phyloP scores from a whole-genome alignment of 495 filamentous ascomycete species.

The Neurospora sp. region DNA sequence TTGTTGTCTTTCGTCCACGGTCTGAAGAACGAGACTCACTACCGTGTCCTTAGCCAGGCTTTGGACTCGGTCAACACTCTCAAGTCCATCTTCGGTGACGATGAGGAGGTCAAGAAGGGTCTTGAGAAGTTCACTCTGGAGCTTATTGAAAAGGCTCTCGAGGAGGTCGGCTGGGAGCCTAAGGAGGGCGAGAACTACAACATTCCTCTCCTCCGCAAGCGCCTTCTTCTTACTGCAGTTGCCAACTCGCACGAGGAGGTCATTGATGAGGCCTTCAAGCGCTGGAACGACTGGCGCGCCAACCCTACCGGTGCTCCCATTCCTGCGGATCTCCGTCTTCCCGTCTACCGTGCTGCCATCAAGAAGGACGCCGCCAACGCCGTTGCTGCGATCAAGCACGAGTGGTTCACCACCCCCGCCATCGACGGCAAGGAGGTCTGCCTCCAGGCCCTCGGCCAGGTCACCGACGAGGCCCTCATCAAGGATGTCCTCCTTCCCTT shows the following conservation, averaged over 20 bases:
- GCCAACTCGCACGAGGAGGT: constrained; percentile 61
- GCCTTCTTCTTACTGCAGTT: constrained; percentile 66
- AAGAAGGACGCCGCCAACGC: constrained; percentile 57
- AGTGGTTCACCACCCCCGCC: constrained; percentile 69
- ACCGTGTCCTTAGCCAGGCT: constrained; percentile 83
- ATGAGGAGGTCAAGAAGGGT: constrained; percentile 45
- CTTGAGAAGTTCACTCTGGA: constrained; percentile 65
- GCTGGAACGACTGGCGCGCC: constrained; percentile 64
- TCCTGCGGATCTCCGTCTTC: constrained; percentile 66
- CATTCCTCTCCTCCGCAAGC: constrained; percentile 65
- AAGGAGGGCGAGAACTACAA: constrained; percentile 68
- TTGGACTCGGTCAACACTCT: constrained; percentile 51
- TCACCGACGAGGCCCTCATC: constrained; percentile 57
- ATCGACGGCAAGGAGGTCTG: constrained; percentile 86
- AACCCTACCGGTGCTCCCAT: constrained; percentile 57
- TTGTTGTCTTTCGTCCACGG: constrained; percentile 72
- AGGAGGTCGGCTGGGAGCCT: constrained; percentile 81
- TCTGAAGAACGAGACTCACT: constrained; percentile 70
- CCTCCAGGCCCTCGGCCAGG: constrained; percentile 65
- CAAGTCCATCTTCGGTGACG: constrained; percentile 42
- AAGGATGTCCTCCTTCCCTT: constrained; percentile 65
- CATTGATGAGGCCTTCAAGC: constrained; percentile 56
- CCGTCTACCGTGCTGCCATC: constrained; percentile 72
- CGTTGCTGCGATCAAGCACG: constrained; percentile 60
- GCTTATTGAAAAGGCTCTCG: constrained; percentile 58